A percentile compares a stretch with the other conserved stretches of the same genome.
These are phyloP conservation scores for Chlorella sp. DNA, from an alignment of 139 green algal genomes.

Conservation along the genomic window DNA sequence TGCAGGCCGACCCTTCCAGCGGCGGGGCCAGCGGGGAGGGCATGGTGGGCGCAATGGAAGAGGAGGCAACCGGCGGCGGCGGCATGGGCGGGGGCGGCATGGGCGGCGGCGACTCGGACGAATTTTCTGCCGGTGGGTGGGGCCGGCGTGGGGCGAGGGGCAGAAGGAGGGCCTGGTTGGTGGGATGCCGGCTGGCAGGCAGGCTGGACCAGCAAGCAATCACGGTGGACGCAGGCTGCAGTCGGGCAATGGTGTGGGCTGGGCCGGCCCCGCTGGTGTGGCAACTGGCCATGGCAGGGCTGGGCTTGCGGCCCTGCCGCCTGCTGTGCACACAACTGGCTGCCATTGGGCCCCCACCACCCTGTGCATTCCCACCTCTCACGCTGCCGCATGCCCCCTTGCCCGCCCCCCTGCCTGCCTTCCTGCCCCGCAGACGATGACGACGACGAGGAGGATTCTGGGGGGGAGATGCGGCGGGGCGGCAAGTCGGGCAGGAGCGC, in stretches of 20 bases:
- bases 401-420: not conserved
- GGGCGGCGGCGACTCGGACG: not conserved
- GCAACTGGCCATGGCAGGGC: too few species aligned
- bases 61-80: not conserved
- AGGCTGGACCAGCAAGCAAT: not conserved
- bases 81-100: too few species aligned
- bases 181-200: too few species aligned
- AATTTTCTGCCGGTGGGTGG: not conserved
- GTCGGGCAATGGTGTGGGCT: too few species aligned
- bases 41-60: not conserved
- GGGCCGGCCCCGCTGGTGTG: too few species aligned
- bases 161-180: not conserved
- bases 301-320: not conserved
- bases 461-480: not conserved
- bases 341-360: not conserved
- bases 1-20: not conserved
- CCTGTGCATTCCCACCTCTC: not conserved
- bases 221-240: too few species aligned
- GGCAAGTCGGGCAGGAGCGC: not conserved
- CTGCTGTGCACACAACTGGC: not conserved
- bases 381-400: not conserved
- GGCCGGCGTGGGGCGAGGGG: not conserved
- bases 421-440: not conserved
- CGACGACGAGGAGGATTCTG: slow-evolving; percentile 5
- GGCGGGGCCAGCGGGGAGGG: not conserved